A percentile compares a stretch with the other conserved stretches of the same genome.
Conservation (phyloP, 805 yeast genomes). For the Kuraishia molischiana region DNA sequence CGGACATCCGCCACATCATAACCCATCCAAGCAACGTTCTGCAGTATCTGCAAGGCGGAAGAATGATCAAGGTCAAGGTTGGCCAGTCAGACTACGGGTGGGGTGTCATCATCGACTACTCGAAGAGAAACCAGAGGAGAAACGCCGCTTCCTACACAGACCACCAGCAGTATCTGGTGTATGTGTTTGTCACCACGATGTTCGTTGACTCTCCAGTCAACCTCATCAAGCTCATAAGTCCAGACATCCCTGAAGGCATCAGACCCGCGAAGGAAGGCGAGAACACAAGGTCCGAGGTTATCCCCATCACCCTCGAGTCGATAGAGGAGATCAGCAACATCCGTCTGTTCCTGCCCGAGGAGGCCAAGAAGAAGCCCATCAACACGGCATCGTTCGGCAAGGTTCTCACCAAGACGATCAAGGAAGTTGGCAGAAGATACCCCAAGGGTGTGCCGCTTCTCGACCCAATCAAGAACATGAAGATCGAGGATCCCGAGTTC, state of each 20-base stretch:
- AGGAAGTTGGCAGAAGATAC: conserved; percentile 73
- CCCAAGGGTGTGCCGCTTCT: conserved; percentile 87
- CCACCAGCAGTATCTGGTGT: conserved; percentile 84
- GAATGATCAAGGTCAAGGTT: conserved; percentile 64
- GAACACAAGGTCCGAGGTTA: conserved; percentile 59
- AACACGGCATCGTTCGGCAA: conserved; percentile 37
- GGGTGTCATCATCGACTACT: conserved; percentile 79
- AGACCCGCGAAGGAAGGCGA: conserved; percentile 75
- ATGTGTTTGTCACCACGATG: conserved; percentile 71
- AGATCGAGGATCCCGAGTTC: conserved; percentile 78
- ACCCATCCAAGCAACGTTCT: conserved; percentile 87
- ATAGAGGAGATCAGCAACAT: conserved; percentile 69
- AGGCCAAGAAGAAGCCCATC: conserved; percentile 37
- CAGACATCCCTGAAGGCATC: conserved; percentile 78
- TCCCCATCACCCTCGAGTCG: conserved; percentile 79
- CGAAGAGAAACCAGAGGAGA: conserved; percentile 60
- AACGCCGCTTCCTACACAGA: conserved; percentile 54
- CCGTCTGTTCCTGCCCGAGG: conserved; percentile 72
- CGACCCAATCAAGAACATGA: conserved; percentile 91
- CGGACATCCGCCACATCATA: conserved; percentile 70
- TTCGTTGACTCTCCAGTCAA: conserved; percentile 79
- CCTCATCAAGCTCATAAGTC: conserved; percentile 67
- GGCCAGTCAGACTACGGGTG: conserved; percentile 78
- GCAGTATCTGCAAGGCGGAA: conserved; percentile 81
- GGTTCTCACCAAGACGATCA: conserved; percentile 59